These are phyloP conservation scores for Lentinula aciculospora DNA, from an alignment of 768 basidiomycete species.

Conservation along the genomic window DNA sequence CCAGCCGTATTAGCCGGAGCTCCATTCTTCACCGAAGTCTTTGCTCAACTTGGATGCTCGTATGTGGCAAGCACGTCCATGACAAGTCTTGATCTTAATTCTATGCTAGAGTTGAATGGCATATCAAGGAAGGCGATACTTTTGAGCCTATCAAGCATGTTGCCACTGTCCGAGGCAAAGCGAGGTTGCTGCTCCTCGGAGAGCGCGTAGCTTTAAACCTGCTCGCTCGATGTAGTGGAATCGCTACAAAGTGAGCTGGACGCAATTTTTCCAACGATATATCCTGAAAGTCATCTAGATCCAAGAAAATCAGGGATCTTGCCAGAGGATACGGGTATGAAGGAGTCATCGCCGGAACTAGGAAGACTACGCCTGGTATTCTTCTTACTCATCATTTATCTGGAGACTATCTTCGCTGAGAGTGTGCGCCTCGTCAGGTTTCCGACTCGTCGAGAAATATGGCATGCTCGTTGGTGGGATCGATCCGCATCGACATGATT, in stretches of 20 bases:
- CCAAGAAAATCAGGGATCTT: conserved; percentile 73
- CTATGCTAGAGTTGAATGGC: conserved; percentile 83
- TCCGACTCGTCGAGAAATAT: conserved; percentile 96
- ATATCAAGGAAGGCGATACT: conserved; percentile 76
- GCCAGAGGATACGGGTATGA: conserved; percentile 75
- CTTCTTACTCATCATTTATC: neutral
- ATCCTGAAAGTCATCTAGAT: conserved; percentile 40
- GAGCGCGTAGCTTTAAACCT: conserved; percentile 92
- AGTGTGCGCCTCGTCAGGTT: conserved; percentile 43
- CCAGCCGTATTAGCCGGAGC: conserved; percentile 84
- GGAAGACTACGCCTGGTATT: conserved; percentile 91
- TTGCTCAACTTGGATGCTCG: conserved; percentile 85
- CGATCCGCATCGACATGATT: conserved; percentile 90
- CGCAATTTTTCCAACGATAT: neutral
- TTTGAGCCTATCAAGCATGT: conserved; percentile 81
- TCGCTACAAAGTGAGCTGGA: conserved; percentile 87
- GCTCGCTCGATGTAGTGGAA: conserved; percentile 92
- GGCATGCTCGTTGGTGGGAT: conserved; percentile 98
- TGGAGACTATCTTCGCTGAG: neutral
- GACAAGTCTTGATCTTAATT: neutral
- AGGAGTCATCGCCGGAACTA: conserved; percentile 89
- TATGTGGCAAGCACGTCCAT: conserved; percentile 36
- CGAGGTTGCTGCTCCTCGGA: conserved; percentile 80
- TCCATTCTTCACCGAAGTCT: conserved; percentile 94
- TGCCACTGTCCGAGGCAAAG: conserved; percentile 89